A percentile compares a stretch with the other conserved stretches of the same genome.
Evolutionary conservation across 345 rosid species (phyloP).

Genomic region (Ceriops decandra): DNA sequence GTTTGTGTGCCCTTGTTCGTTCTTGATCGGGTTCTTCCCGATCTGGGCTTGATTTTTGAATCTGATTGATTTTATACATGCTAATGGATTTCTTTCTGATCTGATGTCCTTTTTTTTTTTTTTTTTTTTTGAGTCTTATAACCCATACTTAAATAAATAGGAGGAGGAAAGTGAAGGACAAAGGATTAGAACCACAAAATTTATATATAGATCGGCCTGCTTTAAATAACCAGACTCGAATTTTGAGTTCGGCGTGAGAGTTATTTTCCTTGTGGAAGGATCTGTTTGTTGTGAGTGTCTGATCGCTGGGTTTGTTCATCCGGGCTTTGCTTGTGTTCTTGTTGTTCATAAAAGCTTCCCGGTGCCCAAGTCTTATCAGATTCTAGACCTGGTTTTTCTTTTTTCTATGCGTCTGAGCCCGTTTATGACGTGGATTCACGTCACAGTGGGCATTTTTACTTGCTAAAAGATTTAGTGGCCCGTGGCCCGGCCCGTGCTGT

Average conservation of each 20-base stretch:
- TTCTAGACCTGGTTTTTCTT: neutral
- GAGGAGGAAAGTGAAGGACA: too few relatives aligned
- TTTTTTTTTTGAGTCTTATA: too few relatives aligned
- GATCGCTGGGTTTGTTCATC: neutral
- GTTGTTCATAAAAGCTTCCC: neutral
- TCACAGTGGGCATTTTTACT: neutral
- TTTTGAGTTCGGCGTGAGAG: slow-evolving; percentile 6
- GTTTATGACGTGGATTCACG: neutral
- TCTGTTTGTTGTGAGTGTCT: too few relatives aligned
- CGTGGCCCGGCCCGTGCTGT: too few relatives aligned
- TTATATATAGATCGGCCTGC: too few relatives aligned
- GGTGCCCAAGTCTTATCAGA: slow-evolving; percentile 6
- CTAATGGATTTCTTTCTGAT: neutral
- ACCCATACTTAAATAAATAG: too few relatives aligned
- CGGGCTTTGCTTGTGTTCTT: slow-evolving; percentile 10
- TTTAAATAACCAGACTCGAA: neutral
- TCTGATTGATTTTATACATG: neutral
- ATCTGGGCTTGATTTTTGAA: slow-evolving; percentile 3
- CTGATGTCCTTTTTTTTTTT: too few relatives aligned
- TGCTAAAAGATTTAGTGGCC: neutral
- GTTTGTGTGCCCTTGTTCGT: neutral
- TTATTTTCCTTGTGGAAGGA: neutral
- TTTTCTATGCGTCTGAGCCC: neutral
- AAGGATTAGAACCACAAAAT: too few relatives aligned
- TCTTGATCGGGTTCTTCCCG: neutral